A percentile compares a stretch with the other conserved stretches of the same genome.
phyloP scores from a whole-genome alignment of 1,284 basidiomycete species.

The Cryptococcus floricola region DNA sequence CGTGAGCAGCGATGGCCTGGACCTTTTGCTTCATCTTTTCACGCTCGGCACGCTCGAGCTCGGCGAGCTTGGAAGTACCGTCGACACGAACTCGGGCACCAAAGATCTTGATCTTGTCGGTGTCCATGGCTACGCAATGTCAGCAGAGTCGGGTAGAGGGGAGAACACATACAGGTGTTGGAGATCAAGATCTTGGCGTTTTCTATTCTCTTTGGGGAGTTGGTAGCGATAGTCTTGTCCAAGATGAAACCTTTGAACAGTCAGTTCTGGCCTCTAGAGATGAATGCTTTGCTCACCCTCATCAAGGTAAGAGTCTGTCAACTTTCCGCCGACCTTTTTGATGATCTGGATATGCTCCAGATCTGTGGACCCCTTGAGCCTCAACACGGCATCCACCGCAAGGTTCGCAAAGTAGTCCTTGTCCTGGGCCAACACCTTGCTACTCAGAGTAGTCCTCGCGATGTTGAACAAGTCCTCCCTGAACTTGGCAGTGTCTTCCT shows the following conservation, averaged over 20 bases:
- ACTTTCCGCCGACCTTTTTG: slow-evolving; percentile 98
- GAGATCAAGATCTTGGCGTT: slow-evolving; percentile 97
- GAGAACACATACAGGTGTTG: slow-evolving; percentile 72
- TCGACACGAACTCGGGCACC: slow-evolving; percentile 95
- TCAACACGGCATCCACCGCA: slow-evolving; percentile 92
- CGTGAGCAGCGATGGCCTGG: slow-evolving; percentile 86
- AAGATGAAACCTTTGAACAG: slow-evolving; percentile 79
- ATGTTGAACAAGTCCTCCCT: slow-evolving; percentile 92
- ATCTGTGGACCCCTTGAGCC: slow-evolving; percentile 91
- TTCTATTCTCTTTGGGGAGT: slow-evolving; percentile 90
- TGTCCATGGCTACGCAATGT: slow-evolving; percentile 82
- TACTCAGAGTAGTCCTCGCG: slow-evolving; percentile 90
- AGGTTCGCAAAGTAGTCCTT: slow-evolving; percentile 99
- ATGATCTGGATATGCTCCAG: slow-evolving; percentile 99
- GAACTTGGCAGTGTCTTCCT: slow-evolving; percentile 69
- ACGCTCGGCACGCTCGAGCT: slow-evolving; percentile 95
- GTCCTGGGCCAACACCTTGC: slow-evolving; percentile 94
- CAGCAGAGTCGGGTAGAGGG: slow-evolving; percentile 3
- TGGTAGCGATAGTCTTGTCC: slow-evolving; percentile 92
- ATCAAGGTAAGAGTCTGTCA: slow-evolving; percentile 97
- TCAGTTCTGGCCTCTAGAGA: slow-evolving; percentile 2
- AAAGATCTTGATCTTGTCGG: slow-evolving; percentile 99
- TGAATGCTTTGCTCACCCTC: slow-evolving; percentile 60
- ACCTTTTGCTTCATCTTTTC: slow-evolving; percentile 99
- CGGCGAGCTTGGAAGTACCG: slow-evolving; percentile 91